Conservation (phyloP, 345 rosid genomes). For the Citrus unshiu region DNA sequence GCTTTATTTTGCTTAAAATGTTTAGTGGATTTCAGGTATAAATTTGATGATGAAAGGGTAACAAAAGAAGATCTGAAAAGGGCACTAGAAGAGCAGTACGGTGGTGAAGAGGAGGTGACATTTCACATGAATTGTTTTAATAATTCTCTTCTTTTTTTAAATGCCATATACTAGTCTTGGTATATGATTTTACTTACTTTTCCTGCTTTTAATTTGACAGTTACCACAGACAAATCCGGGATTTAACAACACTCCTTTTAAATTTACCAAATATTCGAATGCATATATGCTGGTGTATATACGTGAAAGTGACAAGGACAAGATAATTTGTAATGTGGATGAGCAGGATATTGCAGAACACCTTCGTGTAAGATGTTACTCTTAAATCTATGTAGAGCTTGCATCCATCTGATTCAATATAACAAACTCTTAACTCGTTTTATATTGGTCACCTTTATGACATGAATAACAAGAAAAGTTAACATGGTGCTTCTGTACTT, state of each 20-base stretch:
- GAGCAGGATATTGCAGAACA: slow-evolving; percentile 97
- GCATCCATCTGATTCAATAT: slow-evolving; percentile 3
- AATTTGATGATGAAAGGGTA: slow-evolving; percentile 96
- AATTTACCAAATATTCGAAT: slow-evolving; percentile 90
- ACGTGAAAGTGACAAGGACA: slow-evolving; percentile 95
- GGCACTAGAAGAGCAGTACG: slow-evolving; percentile 97
- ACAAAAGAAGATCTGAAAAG: slow-evolving; percentile 91
- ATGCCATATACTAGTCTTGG: background rate
- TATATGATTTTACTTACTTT: slow-evolving; percentile 17
- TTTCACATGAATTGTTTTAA: background rate
- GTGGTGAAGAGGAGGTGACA: slow-evolving; percentile 95
- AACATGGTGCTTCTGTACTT: background rate
- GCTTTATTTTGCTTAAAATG: background rate
- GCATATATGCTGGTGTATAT: slow-evolving; percentile 99
- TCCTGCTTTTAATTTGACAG: slow-evolving; percentile 41
- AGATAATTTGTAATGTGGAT: slow-evolving; percentile 93
- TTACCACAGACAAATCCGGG: slow-evolving; percentile 91
- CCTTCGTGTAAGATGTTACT: slow-evolving; percentile 64
- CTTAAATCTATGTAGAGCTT: slow-evolving; percentile 6
- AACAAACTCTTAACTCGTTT: background rate
- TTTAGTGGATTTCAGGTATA: slow-evolving; percentile 57
- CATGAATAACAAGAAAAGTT: background rate
- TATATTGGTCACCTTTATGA: background rate
- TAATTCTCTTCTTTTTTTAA: background rate
- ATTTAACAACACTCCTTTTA: slow-evolving; percentile 85